phyloP scores from a whole-genome alignment of 805 yeast species.

The Geotrichum ghanense region DNA sequence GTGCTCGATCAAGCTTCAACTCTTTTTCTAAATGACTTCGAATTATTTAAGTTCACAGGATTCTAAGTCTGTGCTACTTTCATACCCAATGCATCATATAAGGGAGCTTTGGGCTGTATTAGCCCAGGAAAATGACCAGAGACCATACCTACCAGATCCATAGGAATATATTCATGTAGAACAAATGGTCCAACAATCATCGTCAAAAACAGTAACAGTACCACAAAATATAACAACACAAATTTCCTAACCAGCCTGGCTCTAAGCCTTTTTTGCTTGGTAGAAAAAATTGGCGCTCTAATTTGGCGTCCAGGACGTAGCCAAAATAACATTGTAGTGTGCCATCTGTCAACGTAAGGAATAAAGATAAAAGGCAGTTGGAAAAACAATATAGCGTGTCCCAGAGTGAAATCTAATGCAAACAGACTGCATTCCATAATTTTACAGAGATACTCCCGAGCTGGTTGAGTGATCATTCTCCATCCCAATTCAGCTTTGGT shows the following conservation, averaged over 20 bases:
- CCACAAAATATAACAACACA: slow-evolving; percentile 50
- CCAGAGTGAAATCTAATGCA: slow-evolving; percentile 82
- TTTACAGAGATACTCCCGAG: slow-evolving; percentile 80
- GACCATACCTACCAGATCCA: slow-evolving; percentile 11
- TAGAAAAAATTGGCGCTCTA: slow-evolving; percentile 77
- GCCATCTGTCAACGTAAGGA: slow-evolving; percentile 84
- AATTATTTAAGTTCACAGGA: not conserved
- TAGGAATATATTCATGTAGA: slow-evolving; percentile 22
- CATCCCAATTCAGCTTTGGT: slow-evolving; percentile 65
- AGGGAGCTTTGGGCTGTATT: slow-evolving; percentile 17
- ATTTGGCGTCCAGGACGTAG: slow-evolving; percentile 78
- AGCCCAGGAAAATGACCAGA: slow-evolving; percentile 21
- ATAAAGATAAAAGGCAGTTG: slow-evolving; percentile 72
- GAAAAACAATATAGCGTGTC: slow-evolving; percentile 66
- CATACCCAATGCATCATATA: not conserved
- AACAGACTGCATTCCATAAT: slow-evolving; percentile 77
- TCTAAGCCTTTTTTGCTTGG: slow-evolving; percentile 66
- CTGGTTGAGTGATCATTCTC: slow-evolving; percentile 73
- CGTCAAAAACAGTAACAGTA: slow-evolving; percentile 49
- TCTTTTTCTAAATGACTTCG: not conserved
- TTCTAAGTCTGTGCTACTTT: not conserved
- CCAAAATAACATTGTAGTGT: slow-evolving; percentile 91
- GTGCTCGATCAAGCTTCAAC: no score
- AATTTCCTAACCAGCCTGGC: slow-evolving; percentile 82
- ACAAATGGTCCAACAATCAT: slow-evolving; percentile 74